Conservation (phyloP, 1,284 basidiomycete species). For the Earliella scabrosa region DNA sequence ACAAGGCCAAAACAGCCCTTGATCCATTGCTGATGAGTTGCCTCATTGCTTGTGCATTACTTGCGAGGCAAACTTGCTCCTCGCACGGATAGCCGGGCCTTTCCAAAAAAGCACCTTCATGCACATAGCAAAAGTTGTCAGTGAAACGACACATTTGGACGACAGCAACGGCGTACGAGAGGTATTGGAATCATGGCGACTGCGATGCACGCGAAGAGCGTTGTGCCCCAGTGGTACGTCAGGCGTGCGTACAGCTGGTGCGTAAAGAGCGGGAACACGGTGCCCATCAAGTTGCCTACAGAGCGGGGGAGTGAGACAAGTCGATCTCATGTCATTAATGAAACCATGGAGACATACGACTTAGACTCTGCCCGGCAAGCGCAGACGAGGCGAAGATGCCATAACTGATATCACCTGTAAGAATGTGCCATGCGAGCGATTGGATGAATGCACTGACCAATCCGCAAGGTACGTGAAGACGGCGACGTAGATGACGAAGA, state of each 20-base stretch:
- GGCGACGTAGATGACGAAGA: constrained; percentile 65
- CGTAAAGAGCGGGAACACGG: constrained; percentile 69
- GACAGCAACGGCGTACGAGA: constrained; percentile 45
- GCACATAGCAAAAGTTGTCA: background rate
- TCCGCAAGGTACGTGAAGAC: constrained; percentile 78
- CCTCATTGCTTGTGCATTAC: constrained; percentile 24
- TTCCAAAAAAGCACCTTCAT: constrained; percentile 64
- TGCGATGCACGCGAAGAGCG: constrained; percentile 68
- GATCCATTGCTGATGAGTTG: background rate
- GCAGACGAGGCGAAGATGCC: constrained; percentile 79
- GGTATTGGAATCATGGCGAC: constrained; percentile 68
- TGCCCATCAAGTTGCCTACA: constrained; percentile 60
- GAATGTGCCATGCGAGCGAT: too few relatives aligned
- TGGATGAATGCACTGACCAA: constrained; percentile 47
- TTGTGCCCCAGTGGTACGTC: constrained; percentile 74
- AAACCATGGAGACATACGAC: constrained; percentile 47
- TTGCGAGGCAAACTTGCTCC: constrained; percentile 59
- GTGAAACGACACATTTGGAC: background rate
- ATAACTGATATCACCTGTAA: too few relatives aligned
- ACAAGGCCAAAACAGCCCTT: too few relatives aligned
- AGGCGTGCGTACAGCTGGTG: constrained; percentile 62
- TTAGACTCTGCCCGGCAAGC: constrained; percentile 76
- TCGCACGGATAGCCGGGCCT: constrained; percentile 62
- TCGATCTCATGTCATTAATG: background rate
- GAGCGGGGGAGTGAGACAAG: background rate